These are phyloP conservation scores for Vigna mungo DNA, from an alignment of 306 rosid species.

Conservation along the genomic window DNA sequence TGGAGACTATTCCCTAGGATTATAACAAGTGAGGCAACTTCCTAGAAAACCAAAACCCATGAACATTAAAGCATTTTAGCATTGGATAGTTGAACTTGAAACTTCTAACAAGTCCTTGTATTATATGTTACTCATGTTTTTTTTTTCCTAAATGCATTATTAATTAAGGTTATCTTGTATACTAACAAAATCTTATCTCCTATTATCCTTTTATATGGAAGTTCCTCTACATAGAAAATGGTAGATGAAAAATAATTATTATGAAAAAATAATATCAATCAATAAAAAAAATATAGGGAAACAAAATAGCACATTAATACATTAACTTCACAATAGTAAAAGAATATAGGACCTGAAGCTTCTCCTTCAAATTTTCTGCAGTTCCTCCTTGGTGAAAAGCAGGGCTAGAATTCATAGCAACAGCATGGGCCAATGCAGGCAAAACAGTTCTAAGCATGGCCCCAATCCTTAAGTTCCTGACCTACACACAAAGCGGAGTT, in stretches of 20 bases:
- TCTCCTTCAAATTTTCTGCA: constrained; percentile 67
- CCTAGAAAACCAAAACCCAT: no score
- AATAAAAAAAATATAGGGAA: constrained; percentile 11
- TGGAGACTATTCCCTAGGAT: neutral
- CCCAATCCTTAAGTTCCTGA: constrained; percentile 86
- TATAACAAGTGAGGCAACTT: neutral
- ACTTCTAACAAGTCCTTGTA: neutral
- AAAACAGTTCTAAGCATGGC: constrained; percentile 92
- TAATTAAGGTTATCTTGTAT: no score
- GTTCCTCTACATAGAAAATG: constrained; percentile 26
- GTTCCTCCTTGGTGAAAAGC: constrained; percentile 56
- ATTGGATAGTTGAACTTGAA: neutral
- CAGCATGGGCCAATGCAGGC: constrained; percentile 89
- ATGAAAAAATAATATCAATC: constrained; percentile 33
- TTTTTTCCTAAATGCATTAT: neutral
- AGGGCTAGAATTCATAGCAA: constrained; percentile 66
- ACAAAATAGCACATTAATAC: constrained; percentile 9
- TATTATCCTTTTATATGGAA: constrained; percentile 27
- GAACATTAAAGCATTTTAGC: neutral
- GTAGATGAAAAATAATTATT: constrained; percentile 2
- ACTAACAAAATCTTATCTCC: neutral
- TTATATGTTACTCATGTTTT: neutral
- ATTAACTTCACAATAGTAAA: neutral
- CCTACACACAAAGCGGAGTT: constrained; percentile 54
- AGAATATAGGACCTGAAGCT: constrained; percentile 71